These are phyloP conservation scores for Fusarium protoensiforme DNA, from an alignment of 2,329 filamentous ascomycete species.

Conservation along the genomic window DNA sequence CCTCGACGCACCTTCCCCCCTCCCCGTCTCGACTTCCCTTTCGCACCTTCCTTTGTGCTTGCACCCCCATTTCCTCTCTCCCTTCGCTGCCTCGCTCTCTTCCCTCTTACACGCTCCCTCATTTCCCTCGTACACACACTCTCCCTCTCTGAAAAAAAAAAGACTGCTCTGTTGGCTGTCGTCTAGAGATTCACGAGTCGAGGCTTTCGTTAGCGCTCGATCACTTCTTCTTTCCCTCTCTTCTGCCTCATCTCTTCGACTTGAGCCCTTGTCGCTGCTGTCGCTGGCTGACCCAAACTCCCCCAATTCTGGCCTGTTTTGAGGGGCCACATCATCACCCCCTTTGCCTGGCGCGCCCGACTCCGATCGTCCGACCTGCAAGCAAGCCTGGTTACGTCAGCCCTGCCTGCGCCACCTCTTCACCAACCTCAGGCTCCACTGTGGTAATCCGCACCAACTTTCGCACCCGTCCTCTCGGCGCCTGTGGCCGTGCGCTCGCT, in stretches of 20 bases:
- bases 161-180: slow-evolving; percentile 31
- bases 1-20: slow-evolving; percentile 32
- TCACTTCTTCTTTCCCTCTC: slow-evolving; percentile 38
- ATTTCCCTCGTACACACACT: slow-evolving; percentile 40
- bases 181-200: slow-evolving; percentile 44
- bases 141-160: slow-evolving; percentile 34
- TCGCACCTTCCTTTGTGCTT: slow-evolving; percentile 42
- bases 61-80: slow-evolving; percentile 42
- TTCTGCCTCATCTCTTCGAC: slow-evolving; percentile 30
- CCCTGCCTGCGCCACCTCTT: slow-evolving; percentile 35
- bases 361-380: slow-evolving; percentile 43
- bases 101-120: slow-evolving; percentile 43
- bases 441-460: slow-evolving; percentile 20
- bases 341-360: slow-evolving; percentile 38
- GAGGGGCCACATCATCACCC: slow-evolving; percentile 50
- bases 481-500: slow-evolving; percentile 13
- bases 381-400: slow-evolving; percentile 48
- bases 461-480: slow-evolving; percentile 9
- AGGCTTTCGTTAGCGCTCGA: slow-evolving; percentile 64
- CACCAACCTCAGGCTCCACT: slow-evolving; percentile 16
- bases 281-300: slow-evolving; percentile 38
- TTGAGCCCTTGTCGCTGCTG: slow-evolving; percentile 36
- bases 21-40: slow-evolving; percentile 36
- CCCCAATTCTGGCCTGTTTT: slow-evolving; percentile 41
- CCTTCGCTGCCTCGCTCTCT: slow-evolving; percentile 40